Percentiles rank a stretch among this genome's conserved stretches.
Conservation (phyloP, 2,329 filamentous ascomycete species). For the Purpureocillium lavendulum region DNA sequence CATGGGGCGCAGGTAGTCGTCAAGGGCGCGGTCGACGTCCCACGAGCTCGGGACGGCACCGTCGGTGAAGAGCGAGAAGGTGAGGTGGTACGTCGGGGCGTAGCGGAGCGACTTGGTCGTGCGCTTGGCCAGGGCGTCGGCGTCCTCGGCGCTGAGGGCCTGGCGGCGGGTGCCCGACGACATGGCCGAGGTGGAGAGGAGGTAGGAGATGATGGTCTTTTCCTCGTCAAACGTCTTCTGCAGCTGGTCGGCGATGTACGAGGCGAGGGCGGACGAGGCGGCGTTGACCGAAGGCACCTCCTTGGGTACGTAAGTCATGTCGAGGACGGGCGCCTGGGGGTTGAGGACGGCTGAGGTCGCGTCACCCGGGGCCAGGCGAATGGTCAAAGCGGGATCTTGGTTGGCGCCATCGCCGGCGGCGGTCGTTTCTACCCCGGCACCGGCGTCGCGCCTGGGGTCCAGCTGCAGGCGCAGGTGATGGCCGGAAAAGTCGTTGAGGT, state of each 20-base stretch:
- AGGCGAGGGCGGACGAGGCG: slow-evolving; percentile 64
- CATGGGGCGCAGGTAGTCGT: slow-evolving; percentile 73
- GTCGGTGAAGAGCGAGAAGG: slow-evolving; percentile 88
- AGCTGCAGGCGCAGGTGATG: slow-evolving; percentile 60
- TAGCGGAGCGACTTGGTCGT: slow-evolving; percentile 84
- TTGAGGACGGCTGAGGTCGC: slow-evolving; percentile 56
- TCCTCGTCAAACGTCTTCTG: slow-evolving; percentile 79
- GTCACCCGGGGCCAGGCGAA: slow-evolving; percentile 61
- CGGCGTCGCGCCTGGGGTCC: slow-evolving; percentile 13
- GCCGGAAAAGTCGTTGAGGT: slow-evolving; percentile 75
- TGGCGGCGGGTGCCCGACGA: slow-evolving; percentile 37
- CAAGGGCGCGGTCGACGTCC: slow-evolving; percentile 79
- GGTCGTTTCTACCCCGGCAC: background rate
- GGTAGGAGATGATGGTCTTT: slow-evolving; percentile 72
- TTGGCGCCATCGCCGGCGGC: slow-evolving; percentile 18
- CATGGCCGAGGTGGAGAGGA: slow-evolving; percentile 53
- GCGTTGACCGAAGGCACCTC: slow-evolving; percentile 59
- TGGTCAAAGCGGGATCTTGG: slow-evolving; percentile 52
- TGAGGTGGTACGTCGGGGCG: slow-evolving; percentile 87
- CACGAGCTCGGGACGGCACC: slow-evolving; percentile 72
- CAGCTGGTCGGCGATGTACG: slow-evolving; percentile 71
- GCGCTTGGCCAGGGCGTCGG: slow-evolving; percentile 55
- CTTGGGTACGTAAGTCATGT: slow-evolving; percentile 67
- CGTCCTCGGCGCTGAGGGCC: slow-evolving; percentile 39
- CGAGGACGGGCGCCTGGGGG: slow-evolving; percentile 60